phyloP scores from a whole-genome alignment of 2,329 filamentous ascomycete species.

The Teratosphaeria gauchensis region DNA sequence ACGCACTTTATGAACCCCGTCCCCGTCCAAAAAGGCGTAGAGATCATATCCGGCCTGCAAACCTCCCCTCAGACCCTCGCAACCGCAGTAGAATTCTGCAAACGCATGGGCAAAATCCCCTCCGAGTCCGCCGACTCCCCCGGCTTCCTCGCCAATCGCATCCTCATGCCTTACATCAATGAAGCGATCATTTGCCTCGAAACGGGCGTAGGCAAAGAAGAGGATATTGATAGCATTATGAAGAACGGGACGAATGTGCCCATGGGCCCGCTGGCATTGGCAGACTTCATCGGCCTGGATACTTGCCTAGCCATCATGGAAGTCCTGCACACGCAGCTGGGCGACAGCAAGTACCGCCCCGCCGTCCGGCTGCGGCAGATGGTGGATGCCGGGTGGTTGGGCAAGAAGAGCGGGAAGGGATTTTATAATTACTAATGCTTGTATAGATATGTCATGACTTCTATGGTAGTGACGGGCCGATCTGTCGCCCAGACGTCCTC shows the following conservation, averaged over 20 bases:
- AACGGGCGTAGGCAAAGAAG: constrained; percentile 76
- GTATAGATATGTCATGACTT: not conserved
- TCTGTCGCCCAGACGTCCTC: too few species aligned
- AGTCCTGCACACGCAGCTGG: constrained; percentile 81
- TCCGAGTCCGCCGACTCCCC: constrained; percentile 83
- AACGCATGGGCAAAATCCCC: constrained; percentile 84
- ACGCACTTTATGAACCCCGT: constrained; percentile 99
- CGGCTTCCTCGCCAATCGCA: constrained; percentile 91
- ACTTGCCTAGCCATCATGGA: constrained; percentile 97
- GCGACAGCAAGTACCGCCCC: constrained; percentile 91
- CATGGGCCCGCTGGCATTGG: constrained; percentile 88
- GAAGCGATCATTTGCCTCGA: constrained; percentile 94
- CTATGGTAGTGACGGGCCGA: too few species aligned
- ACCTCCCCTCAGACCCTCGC: constrained; percentile 75
- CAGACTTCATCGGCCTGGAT: constrained; percentile 95
- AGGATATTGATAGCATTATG: constrained; percentile 96
- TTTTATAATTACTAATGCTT: constrained; percentile 76
- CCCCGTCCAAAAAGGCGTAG: constrained; percentile 90
- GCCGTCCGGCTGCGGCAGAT: constrained; percentile 82
- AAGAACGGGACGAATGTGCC: constrained; percentile 98
- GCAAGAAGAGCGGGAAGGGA: constrained; percentile 94
- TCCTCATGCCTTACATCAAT: constrained; percentile 99
- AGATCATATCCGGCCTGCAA: constrained; percentile 92
- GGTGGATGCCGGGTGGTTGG: constrained; percentile 95
- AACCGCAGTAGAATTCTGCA: constrained; percentile 75